Evolutionary conservation across 2,329 filamentous ascomycete genomes (phyloP), one percentile per base, ranked within the genome.

Genomic region (Ambrosiella cleistominuta): DNA sequence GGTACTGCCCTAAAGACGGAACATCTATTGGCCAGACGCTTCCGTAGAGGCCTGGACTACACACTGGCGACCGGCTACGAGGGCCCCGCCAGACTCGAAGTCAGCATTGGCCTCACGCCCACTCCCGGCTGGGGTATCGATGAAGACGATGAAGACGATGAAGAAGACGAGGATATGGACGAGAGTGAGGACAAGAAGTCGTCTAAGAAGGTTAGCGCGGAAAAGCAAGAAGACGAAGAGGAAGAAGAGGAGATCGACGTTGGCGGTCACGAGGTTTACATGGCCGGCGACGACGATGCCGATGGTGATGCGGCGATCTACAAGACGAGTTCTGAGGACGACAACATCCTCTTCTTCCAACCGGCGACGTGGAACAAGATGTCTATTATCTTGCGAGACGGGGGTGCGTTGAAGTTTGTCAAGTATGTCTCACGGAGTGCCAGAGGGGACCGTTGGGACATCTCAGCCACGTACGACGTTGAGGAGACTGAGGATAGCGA

Each of bases 381-480:
- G 73, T 89, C 85, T 63, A 81, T 98, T 63, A 93, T 97, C 38
- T 73, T 97, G 64, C 79, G 93, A 60, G 93, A 98, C 68, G 82
- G 80, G 63, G 90, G 88, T 12, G 85, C 86, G 12, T 75, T 98
- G 66, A 84, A 88, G 68, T 98, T 98, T 68, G 89, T 97, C 66
- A 98, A 97, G 74, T 98, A 97, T 69, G 85, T 98, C 19, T 94
- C 86, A 70, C 76, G 76, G 61, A 80, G 77, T 55, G 93, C 93
- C 7, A 80, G 80, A 66, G 93, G 93, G 0, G 93, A 97, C 70
- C 78, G 93, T 49, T 97, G 90, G 88, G 93, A 98, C 71, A 76
- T 97, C 54, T 84, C 81, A 52, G 93, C 82, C 0, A 81, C 82
- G 39, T 88, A 86, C 68, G 87, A 84, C 27, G 83, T 95, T 38